Conservation (phyloP, 2,329 filamentous ascomycete species). For the Tolypocladium ophioglossoides region DNA sequence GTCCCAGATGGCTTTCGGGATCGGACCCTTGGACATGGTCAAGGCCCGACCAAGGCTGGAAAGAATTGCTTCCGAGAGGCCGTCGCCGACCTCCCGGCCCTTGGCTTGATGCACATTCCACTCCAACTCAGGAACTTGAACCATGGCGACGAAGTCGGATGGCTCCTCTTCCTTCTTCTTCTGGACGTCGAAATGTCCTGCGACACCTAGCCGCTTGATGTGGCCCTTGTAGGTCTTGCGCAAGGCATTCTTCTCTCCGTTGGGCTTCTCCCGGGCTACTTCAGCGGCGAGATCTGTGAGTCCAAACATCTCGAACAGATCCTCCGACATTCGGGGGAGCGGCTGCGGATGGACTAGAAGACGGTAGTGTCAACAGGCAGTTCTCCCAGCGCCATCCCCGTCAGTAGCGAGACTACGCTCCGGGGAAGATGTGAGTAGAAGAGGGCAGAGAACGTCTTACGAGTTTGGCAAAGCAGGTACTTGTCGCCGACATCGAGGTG, state of each 20-base stretch:
- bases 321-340: constrained; percentile 38
- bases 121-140: constrained; percentile 41
- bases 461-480: constrained; percentile 55
- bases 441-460: constrained; percentile 42
- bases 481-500: constrained; percentile 57
- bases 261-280: constrained; percentile 52
- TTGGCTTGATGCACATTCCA: constrained; percentile 45
- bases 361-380: constrained; percentile 33
- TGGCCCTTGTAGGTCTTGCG: constrained; percentile 60
- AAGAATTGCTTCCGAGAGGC: constrained; percentile 34
- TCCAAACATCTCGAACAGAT: constrained; percentile 49
- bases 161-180: constrained; percentile 43
- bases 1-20: constrained; percentile 47
- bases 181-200: constrained; percentile 47
- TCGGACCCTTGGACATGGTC: constrained; percentile 45
- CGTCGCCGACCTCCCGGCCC: constrained; percentile 43
- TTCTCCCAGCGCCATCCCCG: constrained; percentile 11
- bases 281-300: constrained; percentile 46
- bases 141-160: constrained; percentile 42
- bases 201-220: constrained; percentile 52
- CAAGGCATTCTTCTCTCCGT: constrained; percentile 56
- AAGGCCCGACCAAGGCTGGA: constrained; percentile 38
- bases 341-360: constrained; percentile 37
- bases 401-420: neutral
- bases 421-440: constrained; percentile 8